A percentile compares a stretch with the other conserved stretches of the same genome.
These are phyloP conservation scores for Margaritispora aquatica DNA, from an alignment of 495 filamentous ascomycete species.

Conservation along the genomic window DNA sequence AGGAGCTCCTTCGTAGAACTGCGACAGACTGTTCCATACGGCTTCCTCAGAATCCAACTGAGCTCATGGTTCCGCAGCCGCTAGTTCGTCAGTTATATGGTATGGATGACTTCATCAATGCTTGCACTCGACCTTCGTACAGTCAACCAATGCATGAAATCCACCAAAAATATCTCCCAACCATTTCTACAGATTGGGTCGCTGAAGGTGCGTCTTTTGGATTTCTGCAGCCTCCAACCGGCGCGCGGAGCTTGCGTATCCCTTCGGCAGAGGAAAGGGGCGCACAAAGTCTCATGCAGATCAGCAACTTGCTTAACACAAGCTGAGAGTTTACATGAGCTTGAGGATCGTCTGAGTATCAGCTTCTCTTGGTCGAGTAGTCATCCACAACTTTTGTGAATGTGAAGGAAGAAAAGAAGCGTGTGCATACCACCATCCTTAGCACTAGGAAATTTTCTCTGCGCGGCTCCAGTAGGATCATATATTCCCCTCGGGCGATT, in stretches of 20 bases:
- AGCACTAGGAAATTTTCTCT: not conserved
- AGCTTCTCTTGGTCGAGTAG: not conserved
- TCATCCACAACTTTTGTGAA: not conserved
- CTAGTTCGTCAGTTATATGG: constrained; percentile 7
- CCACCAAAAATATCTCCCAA: constrained; percentile 11
- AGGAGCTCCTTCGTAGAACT: constrained; percentile 28
- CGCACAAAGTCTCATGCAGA: constrained; percentile 21
- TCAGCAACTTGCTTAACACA: constrained; percentile 22
- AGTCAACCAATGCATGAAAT: constrained; percentile 24
- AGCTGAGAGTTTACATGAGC: not conserved
- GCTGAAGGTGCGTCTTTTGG: constrained; percentile 7
- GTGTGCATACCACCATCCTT: not conserved
- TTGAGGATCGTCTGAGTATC: too few species aligned
- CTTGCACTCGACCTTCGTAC: constrained; percentile 29
- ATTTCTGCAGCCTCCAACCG: constrained; percentile 4
- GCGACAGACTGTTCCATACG: constrained; percentile 22
- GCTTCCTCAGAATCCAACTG: constrained; percentile 10
- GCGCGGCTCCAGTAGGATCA: not conserved
- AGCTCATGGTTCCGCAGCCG: constrained; percentile 4
- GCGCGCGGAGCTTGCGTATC: not conserved
- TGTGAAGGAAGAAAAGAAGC: not conserved
- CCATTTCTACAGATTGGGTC: constrained; percentile 16
- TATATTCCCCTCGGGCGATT: not conserved
- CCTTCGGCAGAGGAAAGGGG: constrained; percentile 18
- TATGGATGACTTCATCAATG: constrained; percentile 28